These are phyloP conservation scores for Neurospora sp. DNA, from an alignment of 2,329 filamentous ascomycete species.

Conservation along the genomic window DNA sequence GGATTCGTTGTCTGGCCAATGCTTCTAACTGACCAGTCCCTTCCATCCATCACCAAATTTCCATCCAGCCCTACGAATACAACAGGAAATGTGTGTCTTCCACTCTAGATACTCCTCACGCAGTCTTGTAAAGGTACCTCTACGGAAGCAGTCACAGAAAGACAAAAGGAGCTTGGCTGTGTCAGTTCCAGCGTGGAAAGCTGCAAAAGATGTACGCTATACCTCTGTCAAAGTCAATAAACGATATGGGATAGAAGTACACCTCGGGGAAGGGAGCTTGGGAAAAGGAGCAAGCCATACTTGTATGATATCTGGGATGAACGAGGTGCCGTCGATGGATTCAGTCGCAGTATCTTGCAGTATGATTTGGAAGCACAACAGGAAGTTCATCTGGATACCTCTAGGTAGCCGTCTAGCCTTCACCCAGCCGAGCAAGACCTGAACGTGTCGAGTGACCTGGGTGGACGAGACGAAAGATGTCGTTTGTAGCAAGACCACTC, in stretches of 20 bases:
- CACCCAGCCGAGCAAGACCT: neutral
- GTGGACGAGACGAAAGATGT: neutral
- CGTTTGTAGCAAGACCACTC: neutral
- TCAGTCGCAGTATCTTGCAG: neutral
- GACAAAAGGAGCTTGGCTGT: neutral
- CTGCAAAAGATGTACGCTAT: neutral
- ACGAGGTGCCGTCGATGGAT: neutral
- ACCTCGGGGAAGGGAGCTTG: neutral
- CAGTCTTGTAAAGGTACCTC: neutral
- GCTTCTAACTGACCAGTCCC: neutral
- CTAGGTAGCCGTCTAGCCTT: neutral
- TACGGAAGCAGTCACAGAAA: neutral
- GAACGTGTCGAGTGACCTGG: neutral
- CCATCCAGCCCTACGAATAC: neutral
- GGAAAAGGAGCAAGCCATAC: neutral
- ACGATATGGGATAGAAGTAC: neutral
- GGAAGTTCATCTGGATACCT: neutral
- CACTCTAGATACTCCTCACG: neutral
- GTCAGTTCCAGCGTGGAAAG: neutral
- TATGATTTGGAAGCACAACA: neutral
- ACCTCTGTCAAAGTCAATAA: neutral
- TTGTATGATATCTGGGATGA: neutral
- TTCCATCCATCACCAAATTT: neutral
- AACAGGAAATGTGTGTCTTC: neutral
- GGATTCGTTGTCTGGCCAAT: neutral